These are phyloP conservation scores for Hyphochytrium catenoides DNA, from an alignment of 352 stramenopile species.

Conservation along the genomic window DNA sequence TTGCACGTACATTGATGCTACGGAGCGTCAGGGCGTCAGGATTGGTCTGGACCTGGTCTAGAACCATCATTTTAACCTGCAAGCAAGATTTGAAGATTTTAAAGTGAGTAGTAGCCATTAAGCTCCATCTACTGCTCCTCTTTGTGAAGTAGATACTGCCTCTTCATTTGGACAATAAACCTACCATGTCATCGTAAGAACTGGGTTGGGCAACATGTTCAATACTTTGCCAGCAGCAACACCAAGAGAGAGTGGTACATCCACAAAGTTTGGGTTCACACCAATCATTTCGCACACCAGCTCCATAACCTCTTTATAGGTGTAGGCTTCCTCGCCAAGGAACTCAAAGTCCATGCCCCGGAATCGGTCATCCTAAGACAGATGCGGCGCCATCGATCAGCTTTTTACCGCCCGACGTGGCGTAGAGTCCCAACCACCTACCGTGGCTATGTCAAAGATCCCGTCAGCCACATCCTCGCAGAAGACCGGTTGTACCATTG, in stretches of 20 bases:
- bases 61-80: no score
- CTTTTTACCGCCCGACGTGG: neutral
- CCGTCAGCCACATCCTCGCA: slow-evolving; percentile 36
- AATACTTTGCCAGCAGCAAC: slow-evolving; percentile 44
- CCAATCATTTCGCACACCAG: slow-evolving; percentile 82
- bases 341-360: slow-evolving; percentile 77
- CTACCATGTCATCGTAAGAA: slow-evolving; percentile 48
- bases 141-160: no score
- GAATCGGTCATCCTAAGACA: neutral
- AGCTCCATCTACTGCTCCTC: no score
- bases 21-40: slow-evolving; percentile 33
- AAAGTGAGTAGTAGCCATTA: no score
- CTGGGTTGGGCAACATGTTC: slow-evolving; percentile 52
- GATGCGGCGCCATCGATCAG: slow-evolving; percentile 1
- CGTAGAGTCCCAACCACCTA: neutral
- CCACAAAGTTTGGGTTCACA: slow-evolving; percentile 35
- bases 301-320: slow-evolving; percentile 83
- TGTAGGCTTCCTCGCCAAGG: slow-evolving; percentile 86
- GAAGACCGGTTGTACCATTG: slow-evolving; percentile 74
- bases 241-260: slow-evolving; percentile 43
- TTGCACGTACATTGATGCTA: no score
- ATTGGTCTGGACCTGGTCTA: slow-evolving; percentile 62
- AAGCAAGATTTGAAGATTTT: no score
- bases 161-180: no score
- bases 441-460: slow-evolving; percentile 20